These are phyloP conservation scores for Botrytis cinerea DNA, from an alignment of 2,329 filamentous ascomycete species.

Conservation along the genomic window DNA sequence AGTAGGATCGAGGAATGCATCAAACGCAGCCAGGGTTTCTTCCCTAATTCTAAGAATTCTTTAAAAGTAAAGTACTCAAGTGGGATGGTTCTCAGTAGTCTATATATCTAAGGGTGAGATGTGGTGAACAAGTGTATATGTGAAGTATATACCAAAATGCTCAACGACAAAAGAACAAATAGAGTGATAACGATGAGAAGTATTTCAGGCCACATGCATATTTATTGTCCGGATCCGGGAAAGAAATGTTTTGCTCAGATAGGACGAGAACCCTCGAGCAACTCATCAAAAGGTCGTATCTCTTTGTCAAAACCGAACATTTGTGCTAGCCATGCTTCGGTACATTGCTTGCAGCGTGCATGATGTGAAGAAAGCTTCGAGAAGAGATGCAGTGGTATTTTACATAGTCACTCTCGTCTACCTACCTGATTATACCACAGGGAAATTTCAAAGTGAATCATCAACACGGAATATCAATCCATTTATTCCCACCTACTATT, in stretches of 20 bases:
- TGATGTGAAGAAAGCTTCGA: background rate
- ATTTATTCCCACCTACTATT: background rate
- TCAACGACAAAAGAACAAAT: background rate
- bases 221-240: accelerated
- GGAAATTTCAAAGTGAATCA: background rate
- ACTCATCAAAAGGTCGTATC: background rate
- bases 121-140: background rate
- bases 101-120: accelerated
- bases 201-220: too few relatives aligned
- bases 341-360: accelerated
- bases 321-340: accelerated
- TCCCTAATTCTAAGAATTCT: background rate
- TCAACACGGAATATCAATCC: accelerated
- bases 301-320: background rate
- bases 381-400: background rate
- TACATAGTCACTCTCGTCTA: background rate
- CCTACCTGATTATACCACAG: accelerated
- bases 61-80: accelerated
- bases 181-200: too few relatives aligned
- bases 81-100: background rate
- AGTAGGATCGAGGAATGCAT: too few relatives aligned
- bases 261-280: background rate
- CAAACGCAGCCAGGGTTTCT: background rate
- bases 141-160: accelerated
- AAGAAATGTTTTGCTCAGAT: accelerated